A percentile compares a stretch with the other conserved stretches of the same genome.
Evolutionary conservation across 179 eudicot genomes (phyloP).

Genomic region (Sideroxylon spinosum): DNA sequence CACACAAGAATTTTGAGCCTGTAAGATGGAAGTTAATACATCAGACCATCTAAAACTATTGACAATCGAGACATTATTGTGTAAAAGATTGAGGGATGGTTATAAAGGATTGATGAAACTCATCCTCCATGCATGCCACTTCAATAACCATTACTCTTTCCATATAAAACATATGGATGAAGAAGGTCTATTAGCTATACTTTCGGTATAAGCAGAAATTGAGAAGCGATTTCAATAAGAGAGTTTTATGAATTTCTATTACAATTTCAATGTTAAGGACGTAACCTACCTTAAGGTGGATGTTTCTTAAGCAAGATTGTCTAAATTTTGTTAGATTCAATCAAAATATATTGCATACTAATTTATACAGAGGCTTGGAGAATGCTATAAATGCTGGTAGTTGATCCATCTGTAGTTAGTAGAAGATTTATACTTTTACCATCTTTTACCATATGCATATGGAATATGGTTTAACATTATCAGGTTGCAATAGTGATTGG

Average conservation of each 20-base stretch:
- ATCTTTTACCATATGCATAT: neutral
- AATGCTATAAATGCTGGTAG: neutral
- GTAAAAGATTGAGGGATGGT: neutral
- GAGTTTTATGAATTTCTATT: conserved; percentile 5
- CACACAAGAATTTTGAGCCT: neutral
- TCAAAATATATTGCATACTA: neutral
- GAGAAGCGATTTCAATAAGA: conserved; percentile 9
- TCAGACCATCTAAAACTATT: neutral
- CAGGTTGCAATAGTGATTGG: conserved; percentile 16
- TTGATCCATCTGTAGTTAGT: conserved; percentile 6
- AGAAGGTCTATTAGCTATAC: neutral
- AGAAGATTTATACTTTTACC: neutral
- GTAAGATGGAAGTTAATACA: neutral
- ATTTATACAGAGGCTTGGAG: conserved; percentile 8
- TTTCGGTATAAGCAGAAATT: neutral
- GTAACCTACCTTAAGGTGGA: neutral
- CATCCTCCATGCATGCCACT: conserved; percentile 19
- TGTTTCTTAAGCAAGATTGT: neutral
- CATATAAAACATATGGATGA: neutral
- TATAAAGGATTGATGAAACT: conserved; percentile 6
- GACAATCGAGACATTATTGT: conserved; percentile 4
- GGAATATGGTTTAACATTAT: conserved; percentile 14
- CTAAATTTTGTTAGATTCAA: neutral
- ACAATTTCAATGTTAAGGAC: neutral
- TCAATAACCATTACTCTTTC: conserved; percentile 19